Evolutionary conservation across 2,329 filamentous ascomycete species (phyloP), one percentile per base, ranked within the genome.

Genomic region (Monosporascus cannonballus): DNA sequence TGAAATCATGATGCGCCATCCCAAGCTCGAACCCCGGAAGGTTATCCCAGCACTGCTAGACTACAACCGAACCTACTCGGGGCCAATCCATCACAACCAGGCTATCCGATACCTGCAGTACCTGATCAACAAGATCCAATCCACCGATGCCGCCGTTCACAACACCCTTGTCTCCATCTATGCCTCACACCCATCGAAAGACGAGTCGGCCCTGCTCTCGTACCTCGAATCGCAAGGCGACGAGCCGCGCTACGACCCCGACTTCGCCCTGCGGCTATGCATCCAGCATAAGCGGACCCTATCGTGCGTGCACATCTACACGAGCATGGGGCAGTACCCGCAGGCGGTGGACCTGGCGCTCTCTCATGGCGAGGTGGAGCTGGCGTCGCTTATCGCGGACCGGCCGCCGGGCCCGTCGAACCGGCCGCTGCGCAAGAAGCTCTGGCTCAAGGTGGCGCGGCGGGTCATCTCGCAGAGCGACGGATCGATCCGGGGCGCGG

Each of bases 121-220:
- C 68, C 90, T 91, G 54, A 92, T 99, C 64, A 92, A 96, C 73
- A 83, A 93, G 73, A 79, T 92, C 64, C 79, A 87, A 67, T 87
- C 91, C 50, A 80, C 86, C 54, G 81, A 93, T 63, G 85, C 94
- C 3, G 93, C 94, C 2, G 87, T 99, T 11, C 94, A 99, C 74
- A 99, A 99, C 69, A 97, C 94, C 0, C 81, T 99, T 6, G 90
- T 99, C 48, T 96, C 93, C 8, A 93, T 99, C 49, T 96, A 96
- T 67, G 94, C 94, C 4, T 91, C 92, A 0, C 87, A 94, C 61
- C 77, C 87, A 2, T 90, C 89, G 3, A 80, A 83, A 52, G 91
- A 96, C 52, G 94, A 99, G 72, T 85, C 88, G 0, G 88, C 87
- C 0, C 80, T 99, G 2, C 80, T 97, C 41, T 82, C 86, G 6